Evolutionary conservation across 176 grass and related monocot species (phyloP).

Genomic region (Oryza officinalis): DNA sequence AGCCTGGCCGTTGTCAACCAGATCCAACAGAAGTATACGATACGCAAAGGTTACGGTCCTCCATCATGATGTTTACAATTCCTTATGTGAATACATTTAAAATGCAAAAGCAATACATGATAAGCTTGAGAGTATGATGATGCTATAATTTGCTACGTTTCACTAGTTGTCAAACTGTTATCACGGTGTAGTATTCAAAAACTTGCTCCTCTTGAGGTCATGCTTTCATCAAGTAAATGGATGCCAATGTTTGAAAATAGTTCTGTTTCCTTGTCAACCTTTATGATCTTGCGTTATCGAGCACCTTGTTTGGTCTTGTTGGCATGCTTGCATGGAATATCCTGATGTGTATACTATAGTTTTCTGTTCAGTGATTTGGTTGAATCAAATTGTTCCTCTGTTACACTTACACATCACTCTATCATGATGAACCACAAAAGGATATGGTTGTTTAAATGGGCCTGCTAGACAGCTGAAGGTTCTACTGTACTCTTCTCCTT

Average conservation of each 20-base stretch:
- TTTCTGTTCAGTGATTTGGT: no score
- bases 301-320: background rate
- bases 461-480: no score
- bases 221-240: background rate
- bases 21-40: slow-evolving; percentile 68
- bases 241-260: background rate
- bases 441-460: no score
- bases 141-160: background rate
- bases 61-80: slow-evolving; percentile 9
- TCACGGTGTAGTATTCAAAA: background rate
- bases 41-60: slow-evolving; percentile 73
- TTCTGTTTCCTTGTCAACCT: background rate
- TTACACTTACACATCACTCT: no score
- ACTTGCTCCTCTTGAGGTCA: background rate
- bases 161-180: background rate
- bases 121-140: background rate
- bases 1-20: slow-evolving; percentile 86
- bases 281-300: background rate
- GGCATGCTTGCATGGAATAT: background rate
- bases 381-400: no score
- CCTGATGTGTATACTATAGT: no score
- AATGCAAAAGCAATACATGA: slow-evolving; percentile 3
- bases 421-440: no score
- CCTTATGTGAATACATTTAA: slow-evolving; percentile 5
- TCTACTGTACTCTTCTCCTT: no score